phyloP scores from a whole-genome alignment of 164 flowering plant genomes.

The Pachysandra terminalis region DNA sequence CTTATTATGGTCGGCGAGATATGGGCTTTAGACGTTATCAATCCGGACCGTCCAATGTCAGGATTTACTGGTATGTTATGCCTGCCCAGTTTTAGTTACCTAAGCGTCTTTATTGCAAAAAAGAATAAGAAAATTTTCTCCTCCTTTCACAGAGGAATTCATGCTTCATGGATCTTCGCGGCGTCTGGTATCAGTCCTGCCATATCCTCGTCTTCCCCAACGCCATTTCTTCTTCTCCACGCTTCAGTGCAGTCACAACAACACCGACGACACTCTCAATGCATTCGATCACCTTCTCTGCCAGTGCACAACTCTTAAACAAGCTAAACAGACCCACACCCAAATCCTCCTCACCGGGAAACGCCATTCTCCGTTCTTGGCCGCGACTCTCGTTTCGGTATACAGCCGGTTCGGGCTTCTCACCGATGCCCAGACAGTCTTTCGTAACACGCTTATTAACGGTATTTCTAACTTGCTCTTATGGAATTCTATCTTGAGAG shows the following conservation, averaged over 20 bases:
- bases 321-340: conserved; percentile 41
- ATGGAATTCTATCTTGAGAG: conserved; percentile 79
- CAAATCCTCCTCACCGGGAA: conserved; percentile 36
- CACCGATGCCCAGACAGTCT: conserved; percentile 42
- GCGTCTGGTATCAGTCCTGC: too few species aligned
- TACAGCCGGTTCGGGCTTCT: conserved; percentile 44
- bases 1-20: too few species aligned
- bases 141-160: too few species aligned
- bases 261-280: conserved; percentile 25
- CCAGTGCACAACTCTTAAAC: conserved; percentile 29
- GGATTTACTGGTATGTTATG: too few species aligned
- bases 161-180: too few species aligned
- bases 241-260: not conserved
- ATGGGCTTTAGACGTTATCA: too few species aligned
- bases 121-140: too few species aligned
- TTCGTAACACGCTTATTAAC: conserved; percentile 26
- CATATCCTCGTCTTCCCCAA: too few species aligned
- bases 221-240: too few species aligned
- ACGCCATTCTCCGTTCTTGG: conserved; percentile 42
- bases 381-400: conserved; percentile 43
- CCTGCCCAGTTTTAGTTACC: too few species aligned
- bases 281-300: conserved; percentile 46
- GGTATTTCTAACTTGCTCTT: conserved; percentile 28
- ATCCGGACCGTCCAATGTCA: too few species aligned
- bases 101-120: too few species aligned